Conservation (phyloP, 768 basidiomycete genomes). For the Tulasnella sp. region DNA sequence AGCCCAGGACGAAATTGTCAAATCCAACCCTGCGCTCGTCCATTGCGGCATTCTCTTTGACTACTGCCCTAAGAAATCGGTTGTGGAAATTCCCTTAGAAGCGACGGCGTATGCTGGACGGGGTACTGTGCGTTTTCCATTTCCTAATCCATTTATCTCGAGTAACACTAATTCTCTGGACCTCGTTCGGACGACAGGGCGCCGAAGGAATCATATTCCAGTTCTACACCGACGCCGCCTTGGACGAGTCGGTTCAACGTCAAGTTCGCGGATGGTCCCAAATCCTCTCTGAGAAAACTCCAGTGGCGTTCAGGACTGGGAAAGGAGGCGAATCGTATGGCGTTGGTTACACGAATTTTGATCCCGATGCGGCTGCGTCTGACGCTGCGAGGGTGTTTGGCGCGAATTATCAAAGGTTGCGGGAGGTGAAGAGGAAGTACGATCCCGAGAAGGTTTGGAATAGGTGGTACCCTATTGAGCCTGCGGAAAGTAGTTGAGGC, state of each 20-base stretch:
- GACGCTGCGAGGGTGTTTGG: slow-evolving; percentile 22
- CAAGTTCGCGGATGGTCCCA: neutral
- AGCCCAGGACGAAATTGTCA: neutral
- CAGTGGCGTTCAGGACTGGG: neutral
- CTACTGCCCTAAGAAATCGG: neutral
- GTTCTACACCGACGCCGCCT: neutral
- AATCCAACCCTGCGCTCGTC: neutral
- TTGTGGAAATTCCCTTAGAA: neutral
- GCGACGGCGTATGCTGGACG: neutral
- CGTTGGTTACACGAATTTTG: neutral
- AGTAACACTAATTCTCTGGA: neutral
- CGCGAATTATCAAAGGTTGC: slow-evolving; percentile 20
- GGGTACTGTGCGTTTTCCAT: neutral
- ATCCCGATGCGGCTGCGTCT: neutral
- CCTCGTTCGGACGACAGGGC: neutral
- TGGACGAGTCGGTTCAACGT: neutral
- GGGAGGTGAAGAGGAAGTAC: slow-evolving; percentile 26
- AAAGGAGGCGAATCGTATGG: neutral
- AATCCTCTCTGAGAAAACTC: neutral
- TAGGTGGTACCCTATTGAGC: slow-evolving; percentile 31
- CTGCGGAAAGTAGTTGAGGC: neutral
- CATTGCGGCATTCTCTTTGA: neutral
- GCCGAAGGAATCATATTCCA: neutral
- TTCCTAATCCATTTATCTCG: neutral
- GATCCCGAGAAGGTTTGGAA: slow-evolving; percentile 31